Conservation (phyloP, 1,284 basidiomycete species). For the Grifola frondosa region DNA sequence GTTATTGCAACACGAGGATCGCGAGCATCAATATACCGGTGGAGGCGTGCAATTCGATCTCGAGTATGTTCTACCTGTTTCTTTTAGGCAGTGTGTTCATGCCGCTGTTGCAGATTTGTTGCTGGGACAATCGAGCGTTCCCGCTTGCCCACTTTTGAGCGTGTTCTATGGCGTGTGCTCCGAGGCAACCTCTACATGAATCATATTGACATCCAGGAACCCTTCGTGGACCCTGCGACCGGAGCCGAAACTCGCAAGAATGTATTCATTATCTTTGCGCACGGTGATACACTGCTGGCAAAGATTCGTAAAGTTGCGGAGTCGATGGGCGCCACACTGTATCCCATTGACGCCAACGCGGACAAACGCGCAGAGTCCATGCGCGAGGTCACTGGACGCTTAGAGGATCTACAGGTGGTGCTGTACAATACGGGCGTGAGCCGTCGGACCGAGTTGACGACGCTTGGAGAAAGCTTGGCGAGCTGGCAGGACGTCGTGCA, state of each 20-base stretch:
- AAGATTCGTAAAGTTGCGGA: constrained; percentile 99
- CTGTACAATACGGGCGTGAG: constrained; percentile 89
- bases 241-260: constrained; percentile 90
- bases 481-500: constrained; percentile 94
- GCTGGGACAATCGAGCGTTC: constrained; percentile 95
- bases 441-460: constrained; percentile 83
- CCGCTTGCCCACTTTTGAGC: constrained; percentile 92
- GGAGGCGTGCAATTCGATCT: constrained; percentile 76
- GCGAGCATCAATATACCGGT: constrained; percentile 64
- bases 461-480: constrained; percentile 83
- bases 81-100: constrained; percentile 8
- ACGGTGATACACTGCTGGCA: constrained; percentile 88
- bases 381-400: constrained; percentile 82
- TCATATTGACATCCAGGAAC: constrained; percentile 93
- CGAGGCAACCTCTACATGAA: constrained; percentile 99
- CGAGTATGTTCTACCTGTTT: constrained; percentile 53
- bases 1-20: constrained; percentile 88
- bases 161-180: constrained; percentile 96
- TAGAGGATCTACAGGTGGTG: constrained; percentile 92
- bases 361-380: constrained; percentile 91
- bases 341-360: constrained; percentile 93
- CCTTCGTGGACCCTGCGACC: constrained; percentile 85
- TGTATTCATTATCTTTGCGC: constrained; percentile 99
- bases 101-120: constrained; percentile 66
- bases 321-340: constrained; percentile 96